phyloP scores from a whole-genome alignment of 1,139 yeast species.

The Hansenula sp. region DNA sequence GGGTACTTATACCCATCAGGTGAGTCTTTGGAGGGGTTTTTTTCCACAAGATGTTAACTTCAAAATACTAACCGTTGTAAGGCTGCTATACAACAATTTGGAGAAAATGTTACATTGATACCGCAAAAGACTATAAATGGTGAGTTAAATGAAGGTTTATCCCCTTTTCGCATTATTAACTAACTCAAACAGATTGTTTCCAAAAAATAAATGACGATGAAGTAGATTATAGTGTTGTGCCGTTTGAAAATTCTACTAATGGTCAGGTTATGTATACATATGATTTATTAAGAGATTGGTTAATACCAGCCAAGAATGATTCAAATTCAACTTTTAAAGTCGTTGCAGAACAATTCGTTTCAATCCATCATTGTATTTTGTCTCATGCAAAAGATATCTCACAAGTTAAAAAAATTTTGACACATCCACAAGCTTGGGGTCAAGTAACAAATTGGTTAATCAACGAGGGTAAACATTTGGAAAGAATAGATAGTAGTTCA shows the following conservation, averaged over 20 bases:
- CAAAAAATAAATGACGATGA: slow-evolving; percentile 35
- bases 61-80: slow-evolving; percentile 23
- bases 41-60: no score
- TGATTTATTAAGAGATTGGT: slow-evolving; percentile 74
- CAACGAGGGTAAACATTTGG: slow-evolving; percentile 32
- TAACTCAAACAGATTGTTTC: slow-evolving; percentile 48
- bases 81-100: slow-evolving; percentile 80
- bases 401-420: slow-evolving; percentile 55
- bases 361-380: slow-evolving; percentile 75
- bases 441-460: slow-evolving; percentile 61
- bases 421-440: slow-evolving; percentile 99
- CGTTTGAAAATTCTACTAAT: slow-evolving; percentile 91
- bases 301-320: slow-evolving; percentile 21
- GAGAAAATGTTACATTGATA: slow-evolving; percentile 26
- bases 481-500: slow-evolving; percentile 62
- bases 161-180: not conserved
- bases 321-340: slow-evolving; percentile 39
- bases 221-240: slow-evolving; percentile 77
- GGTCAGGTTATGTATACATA: slow-evolving; percentile 88
- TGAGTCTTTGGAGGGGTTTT: no score
- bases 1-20: slow-evolving; percentile 91
- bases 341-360: slow-evolving; percentile 76
- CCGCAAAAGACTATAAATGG: slow-evolving; percentile 28
- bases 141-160: slow-evolving; percentile 7
- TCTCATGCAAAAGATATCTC: slow-evolving; percentile 41